Conservation (phyloP, 352 stramenopile species). For the Globisporangium irregulare region DNA sequence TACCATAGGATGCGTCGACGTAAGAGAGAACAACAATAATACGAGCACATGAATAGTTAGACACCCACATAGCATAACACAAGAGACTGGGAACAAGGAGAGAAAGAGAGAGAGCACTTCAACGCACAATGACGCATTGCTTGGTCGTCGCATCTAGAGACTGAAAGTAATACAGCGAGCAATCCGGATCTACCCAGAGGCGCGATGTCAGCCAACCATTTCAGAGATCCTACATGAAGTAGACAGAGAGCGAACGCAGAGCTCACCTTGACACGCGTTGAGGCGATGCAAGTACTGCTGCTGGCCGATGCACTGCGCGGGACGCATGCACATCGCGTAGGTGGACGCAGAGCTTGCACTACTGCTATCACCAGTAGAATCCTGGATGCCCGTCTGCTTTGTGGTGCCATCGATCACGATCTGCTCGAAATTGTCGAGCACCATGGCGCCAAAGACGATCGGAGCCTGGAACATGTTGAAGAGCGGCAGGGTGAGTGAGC, state of each 20-base stretch:
- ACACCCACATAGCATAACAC: not conserved
- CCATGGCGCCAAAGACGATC: slow-evolving; percentile 61
- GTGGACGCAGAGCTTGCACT: not conserved
- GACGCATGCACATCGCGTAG: slow-evolving; percentile 19
- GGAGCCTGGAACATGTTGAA: slow-evolving; percentile 71
- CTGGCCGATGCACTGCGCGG: slow-evolving; percentile 30
- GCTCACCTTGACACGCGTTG: slow-evolving; percentile 53
- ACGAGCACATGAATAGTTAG: not conserved
- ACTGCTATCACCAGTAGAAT: not conserved
- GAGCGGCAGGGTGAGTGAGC: slow-evolving; percentile 41
- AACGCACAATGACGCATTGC: slow-evolving; percentile 53
- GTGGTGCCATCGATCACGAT: slow-evolving; percentile 41
- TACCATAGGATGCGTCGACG: slow-evolving; percentile 9
- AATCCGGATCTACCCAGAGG: slow-evolving; percentile 44
- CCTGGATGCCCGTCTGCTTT: slow-evolving; percentile 32
- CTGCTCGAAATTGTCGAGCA: slow-evolving; percentile 37
- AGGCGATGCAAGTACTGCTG: slow-evolving; percentile 35
- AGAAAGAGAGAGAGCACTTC: not conserved
- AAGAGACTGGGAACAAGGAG: not conserved
- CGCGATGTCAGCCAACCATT: not conserved
- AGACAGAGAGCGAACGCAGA: not conserved
- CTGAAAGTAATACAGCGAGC: slow-evolving; percentile 65
- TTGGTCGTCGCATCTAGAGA: slow-evolving; percentile 39
- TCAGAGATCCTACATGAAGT: no score
- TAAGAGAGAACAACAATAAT: not conserved